Evolutionary conservation across 2,329 filamentous ascomycete species (phyloP), one percentile per base, ranked within the genome.

Genomic region (Colletotrichum magnum): DNA sequence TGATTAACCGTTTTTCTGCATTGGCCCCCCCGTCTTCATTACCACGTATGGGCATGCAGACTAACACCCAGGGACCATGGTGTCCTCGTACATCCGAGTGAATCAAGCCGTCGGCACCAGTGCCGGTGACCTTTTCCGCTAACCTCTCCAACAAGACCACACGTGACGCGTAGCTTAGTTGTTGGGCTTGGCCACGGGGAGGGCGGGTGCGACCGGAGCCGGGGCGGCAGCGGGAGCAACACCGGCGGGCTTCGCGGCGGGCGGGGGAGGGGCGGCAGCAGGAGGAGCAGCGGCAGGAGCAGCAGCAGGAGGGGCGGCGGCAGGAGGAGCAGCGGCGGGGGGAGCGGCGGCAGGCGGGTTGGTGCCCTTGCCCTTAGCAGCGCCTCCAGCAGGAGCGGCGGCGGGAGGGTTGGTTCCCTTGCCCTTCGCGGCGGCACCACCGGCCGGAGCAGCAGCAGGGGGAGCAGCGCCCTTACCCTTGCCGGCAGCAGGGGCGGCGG

Each of bases 401-500:
- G 64, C 59, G 26, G 58, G 58, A 3, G 50, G 21, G 50, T 52
- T 52, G 50, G 10, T 52, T 52, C 50, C 50, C 60, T 63, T 63
- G 41, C 51, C 60, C 41, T 63, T 57, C 13, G 10, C 60, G 7
- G 41, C 51, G 10, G 51, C 39, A 39, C 39, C 39, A 10, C 32
- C 32, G 32, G 32, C 32, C 32, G 32, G 32, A 56, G 48, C 51
- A 24, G 50, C 50, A 45, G 48, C 59, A 16, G 47, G 15, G 3
- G 51, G 58, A 18, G 58, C 58, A 45, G 58, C 58, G 21, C 58
- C 59, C 47, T 68, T 68, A 4, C 53, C 65, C 65, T 65, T 59
- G 10, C 47, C 65, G 7, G 50, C 59, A 13, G 50, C 59, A 13
- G 24, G 45, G 32, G 60, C 60, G 26, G 51, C 60, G 15, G 60